These are phyloP conservation scores for Clohesyomyces aquaticus DNA, from an alignment of 495 filamentous ascomycete species.

Conservation along the genomic window DNA sequence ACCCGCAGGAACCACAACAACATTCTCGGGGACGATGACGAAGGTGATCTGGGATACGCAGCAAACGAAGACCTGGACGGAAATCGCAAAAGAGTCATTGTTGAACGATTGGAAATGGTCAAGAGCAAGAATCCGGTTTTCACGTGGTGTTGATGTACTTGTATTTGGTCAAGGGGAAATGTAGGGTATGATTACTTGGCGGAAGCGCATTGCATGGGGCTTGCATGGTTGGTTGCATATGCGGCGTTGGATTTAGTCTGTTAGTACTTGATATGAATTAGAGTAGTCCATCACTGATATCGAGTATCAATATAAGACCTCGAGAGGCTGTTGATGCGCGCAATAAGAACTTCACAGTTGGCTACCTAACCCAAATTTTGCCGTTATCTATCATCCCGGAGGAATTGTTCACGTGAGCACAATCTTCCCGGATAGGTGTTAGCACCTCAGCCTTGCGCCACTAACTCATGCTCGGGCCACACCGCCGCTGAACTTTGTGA, in stretches of 20 bases:
- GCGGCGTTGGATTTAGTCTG: constrained; percentile 10
- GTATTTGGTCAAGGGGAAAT: neutral
- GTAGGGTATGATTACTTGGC: neutral
- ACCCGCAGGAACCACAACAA: constrained; percentile 23
- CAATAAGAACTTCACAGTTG: too few relatives aligned
- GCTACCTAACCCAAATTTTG: too few relatives aligned
- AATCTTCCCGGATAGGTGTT: neutral
- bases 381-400: neutral
- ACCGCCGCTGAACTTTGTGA: neutral
- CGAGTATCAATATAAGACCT: too few relatives aligned
- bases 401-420: neutral
- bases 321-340: neutral
- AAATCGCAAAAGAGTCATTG: constrained; percentile 88
- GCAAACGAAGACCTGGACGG: constrained; percentile 93
- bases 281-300: too few relatives aligned
- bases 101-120: constrained; percentile 91
- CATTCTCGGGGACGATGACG: constrained; percentile 69
- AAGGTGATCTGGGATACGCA: constrained; percentile 92
- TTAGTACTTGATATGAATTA: too few relatives aligned
- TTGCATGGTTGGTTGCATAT: constrained; percentile 25
- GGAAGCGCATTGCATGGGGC: constrained; percentile 10
- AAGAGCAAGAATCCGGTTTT: constrained; percentile 96
- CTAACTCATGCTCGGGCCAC: neutral
- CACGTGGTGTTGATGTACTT: constrained; percentile 81
- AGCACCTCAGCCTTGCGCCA: neutral